Evolutionary conservation across 192 early-diverging fungal species (phyloP), one percentile per base, ranked within the genome.

Genomic region (Backusella parvicylindrica): DNA sequence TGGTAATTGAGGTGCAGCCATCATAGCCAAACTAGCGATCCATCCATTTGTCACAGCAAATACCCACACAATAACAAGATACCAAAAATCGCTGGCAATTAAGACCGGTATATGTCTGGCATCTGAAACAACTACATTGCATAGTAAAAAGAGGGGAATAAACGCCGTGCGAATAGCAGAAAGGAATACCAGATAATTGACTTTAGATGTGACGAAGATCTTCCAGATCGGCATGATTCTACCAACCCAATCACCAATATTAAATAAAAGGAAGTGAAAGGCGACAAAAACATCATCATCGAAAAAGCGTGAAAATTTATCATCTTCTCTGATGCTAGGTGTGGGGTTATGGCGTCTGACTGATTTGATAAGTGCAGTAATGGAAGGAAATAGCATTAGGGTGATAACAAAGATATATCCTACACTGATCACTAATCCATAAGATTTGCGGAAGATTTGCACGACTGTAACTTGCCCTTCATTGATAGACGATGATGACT

Each of bases 181-280:
- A 1, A 86, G 71, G 0, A 77, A 21, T 49, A 88, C 41, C 64
- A 91, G 38, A 63, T 82, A 64, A 67, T 79, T 78, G 2, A 77
- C 75, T 60, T 85, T 83, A 65, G 84, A 84, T 31, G 87, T 88
- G 1, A 77, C 75, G 35, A 90, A 82, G 16, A 74, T 85, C 32
- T 85, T 79, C 15, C 86, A 43, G 23, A 87, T 74, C 18, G 85
- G 85, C 26, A 89, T 77, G 23, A 78, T 71, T 28, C 89, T 84
- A 36, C 93, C 93, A 6, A 89, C 23, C 87, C 90, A 93, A 72
- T 95, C 94, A 60, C 91, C 92, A 35, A 90, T 16, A 77, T 92
- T 93, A 71, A 85, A 94, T 12, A 86, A 65, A 68, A 95, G 81
- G 71, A 94, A 95, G 64, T 93, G 92, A 50, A 93, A 81, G 2